A percentile compares a stretch with the other conserved stretches of the same genome.
Evolutionary conservation across 108 stramenopile genomes (phyloP).

Genomic region (Conticribra guillardii): DNA sequence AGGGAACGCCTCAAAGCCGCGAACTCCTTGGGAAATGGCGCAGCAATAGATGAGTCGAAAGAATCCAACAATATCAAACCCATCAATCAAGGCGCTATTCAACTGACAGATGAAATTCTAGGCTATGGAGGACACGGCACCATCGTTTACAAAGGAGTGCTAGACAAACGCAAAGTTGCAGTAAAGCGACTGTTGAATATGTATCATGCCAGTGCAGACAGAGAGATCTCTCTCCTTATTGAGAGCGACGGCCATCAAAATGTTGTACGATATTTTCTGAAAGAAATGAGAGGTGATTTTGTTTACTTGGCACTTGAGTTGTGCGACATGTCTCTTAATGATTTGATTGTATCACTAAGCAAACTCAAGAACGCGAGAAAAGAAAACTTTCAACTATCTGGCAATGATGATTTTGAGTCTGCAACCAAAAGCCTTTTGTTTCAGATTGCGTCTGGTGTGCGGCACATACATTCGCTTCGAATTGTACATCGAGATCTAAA

Average conservation of each 20-base stretch:
- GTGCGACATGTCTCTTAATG: constrained; percentile 90
- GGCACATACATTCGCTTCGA: constrained; percentile 87
- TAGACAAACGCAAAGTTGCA: constrained; percentile 91
- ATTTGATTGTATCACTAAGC: constrained; percentile 72
- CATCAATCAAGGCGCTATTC: constrained; percentile 61
- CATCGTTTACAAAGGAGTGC: constrained; percentile 89
- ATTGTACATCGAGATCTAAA: constrained; percentile 93
- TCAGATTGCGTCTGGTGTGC: constrained; percentile 89
- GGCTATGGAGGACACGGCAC: constrained; percentile 97
- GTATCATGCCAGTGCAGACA: constrained; percentile 91
- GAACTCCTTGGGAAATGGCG: constrained; percentile 13
- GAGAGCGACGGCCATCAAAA: constrained; percentile 94
- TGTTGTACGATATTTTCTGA: constrained; percentile 90
- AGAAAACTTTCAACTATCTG: constrained; percentile 30
- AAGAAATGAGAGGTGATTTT: constrained; percentile 92
- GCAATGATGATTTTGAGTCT: constrained; percentile 32
- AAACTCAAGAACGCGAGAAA: constrained; percentile 37
- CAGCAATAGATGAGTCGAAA: constrained; percentile 14
- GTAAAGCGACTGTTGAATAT: constrained; percentile 95
- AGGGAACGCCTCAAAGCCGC: constrained; percentile 68
- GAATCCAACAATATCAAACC: constrained; percentile 14
- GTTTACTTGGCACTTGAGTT: constrained; percentile 95
- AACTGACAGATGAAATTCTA: constrained; percentile 88
- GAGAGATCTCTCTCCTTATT: constrained; percentile 92
- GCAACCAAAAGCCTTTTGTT: constrained; percentile 62